phyloP scores from a whole-genome alignment of 192 early-diverging fungal genomes.

The Linnemannia zychae region DNA sequence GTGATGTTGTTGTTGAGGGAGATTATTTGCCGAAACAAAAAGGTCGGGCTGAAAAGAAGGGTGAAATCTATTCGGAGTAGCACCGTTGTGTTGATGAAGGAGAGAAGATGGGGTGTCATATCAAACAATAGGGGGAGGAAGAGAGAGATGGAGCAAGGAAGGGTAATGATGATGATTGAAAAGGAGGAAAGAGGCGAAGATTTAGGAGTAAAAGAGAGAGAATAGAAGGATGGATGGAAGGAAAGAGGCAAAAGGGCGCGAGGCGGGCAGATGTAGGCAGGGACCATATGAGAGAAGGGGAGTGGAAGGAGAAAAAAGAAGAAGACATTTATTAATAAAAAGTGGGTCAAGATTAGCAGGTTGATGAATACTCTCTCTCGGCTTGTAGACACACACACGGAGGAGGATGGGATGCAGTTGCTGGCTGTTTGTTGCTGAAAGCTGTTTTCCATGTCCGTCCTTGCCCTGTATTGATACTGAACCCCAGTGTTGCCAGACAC shows the following conservation, averaged over 20 bases:
- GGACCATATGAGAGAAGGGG: neutral
- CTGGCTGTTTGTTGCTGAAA: neutral
- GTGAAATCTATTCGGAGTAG: constrained; percentile 20
- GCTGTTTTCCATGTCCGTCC: neutral
- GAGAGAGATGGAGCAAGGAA: neutral
- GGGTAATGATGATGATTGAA: neutral
- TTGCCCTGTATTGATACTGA: neutral
- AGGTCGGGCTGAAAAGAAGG: neutral
- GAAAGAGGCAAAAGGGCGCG: neutral
- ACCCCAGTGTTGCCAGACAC: neutral
- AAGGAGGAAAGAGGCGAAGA: neutral
- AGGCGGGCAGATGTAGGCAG: neutral
- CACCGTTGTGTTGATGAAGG: neutral
- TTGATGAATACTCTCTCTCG: neutral
- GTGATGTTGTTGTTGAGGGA: neutral
- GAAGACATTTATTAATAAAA: constrained; percentile 24
- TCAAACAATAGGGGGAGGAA: neutral
- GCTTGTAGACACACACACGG: constrained; percentile 5
- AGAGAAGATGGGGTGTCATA: neutral
- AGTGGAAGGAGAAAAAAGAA: neutral
- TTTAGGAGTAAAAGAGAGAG: neutral
- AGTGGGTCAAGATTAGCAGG: neutral
- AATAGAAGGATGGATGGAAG: neutral
- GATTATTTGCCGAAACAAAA: neutral
- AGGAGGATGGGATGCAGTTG: neutral